These are phyloP conservation scores for Blastobotrys americana DNA, from an alignment of 805 yeast genomes.

Conservation along the genomic window DNA sequence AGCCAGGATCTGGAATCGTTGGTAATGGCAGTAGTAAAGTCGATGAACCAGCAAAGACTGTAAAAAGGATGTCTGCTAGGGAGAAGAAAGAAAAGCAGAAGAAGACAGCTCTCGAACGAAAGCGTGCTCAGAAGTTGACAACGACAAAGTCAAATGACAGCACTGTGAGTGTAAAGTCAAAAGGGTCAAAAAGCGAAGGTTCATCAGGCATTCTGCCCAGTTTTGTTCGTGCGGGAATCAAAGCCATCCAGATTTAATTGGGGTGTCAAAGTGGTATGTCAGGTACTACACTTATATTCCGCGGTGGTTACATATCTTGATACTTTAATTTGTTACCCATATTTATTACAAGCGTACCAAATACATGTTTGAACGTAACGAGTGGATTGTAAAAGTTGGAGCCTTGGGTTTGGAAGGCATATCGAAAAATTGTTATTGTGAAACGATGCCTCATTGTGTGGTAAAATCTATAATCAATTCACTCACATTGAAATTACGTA, in stretches of 20 bases:
- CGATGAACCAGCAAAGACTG: not conserved
- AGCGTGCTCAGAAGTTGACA: constrained; percentile 6
- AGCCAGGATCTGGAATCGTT: not conserved
- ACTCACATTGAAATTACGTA: too few species aligned
- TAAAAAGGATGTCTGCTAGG: constrained; percentile 16
- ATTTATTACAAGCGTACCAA: too few species aligned
- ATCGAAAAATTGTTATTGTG: too few species aligned
- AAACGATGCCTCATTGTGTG: too few species aligned
- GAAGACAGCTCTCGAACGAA: constrained; percentile 20
- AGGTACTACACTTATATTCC: too few species aligned
- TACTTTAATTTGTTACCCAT: too few species aligned
- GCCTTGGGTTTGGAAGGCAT: too few species aligned
- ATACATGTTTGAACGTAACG: too few species aligned
- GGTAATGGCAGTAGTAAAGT: not conserved
- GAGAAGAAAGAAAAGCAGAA: constrained; percentile 22
- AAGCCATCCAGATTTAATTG: not conserved
- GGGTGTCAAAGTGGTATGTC: too few species aligned
- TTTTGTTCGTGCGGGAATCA: not conserved
- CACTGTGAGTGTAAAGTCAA: not conserved
- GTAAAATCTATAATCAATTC: too few species aligned
- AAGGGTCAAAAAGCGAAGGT: not conserved
- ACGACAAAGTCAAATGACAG: not conserved
- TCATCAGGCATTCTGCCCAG: not conserved
- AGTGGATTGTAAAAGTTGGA: too few species aligned
- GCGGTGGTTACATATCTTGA: too few species aligned